Percentiles rank a stretch among this genome's conserved stretches.
Evolutionary conservation across 208 protist genomes (phyloP).

Genomic region (Phytomonas serpens): DNA sequence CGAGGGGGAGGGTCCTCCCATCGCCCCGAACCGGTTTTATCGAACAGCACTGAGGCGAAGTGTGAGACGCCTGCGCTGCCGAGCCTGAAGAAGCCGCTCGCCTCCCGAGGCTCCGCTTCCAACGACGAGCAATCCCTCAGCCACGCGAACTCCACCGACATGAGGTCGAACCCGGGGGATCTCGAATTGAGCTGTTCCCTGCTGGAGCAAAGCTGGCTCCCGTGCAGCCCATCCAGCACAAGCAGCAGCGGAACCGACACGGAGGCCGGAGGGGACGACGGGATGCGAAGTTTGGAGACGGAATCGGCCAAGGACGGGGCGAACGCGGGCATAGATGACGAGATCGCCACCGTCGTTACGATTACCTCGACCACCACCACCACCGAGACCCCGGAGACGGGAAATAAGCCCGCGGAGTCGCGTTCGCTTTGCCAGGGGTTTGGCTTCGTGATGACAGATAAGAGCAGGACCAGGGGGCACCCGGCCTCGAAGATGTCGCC

Average conservation of each 20-base stretch:
- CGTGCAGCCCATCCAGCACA: not conserved
- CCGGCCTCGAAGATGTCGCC: constrained; percentile 8
- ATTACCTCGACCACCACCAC: constrained; percentile 1
- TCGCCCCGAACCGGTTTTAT: not conserved
- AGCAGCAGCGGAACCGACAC: constrained; percentile 1
- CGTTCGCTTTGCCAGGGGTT: not conserved
- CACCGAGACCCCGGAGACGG: not conserved
- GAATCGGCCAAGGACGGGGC: not conserved
- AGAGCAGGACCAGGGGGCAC: constrained; percentile 10
- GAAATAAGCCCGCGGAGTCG: not conserved
- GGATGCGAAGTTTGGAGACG: not conserved
- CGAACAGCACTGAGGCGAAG: not conserved
- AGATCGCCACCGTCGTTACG: not conserved
- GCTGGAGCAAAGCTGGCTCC: not conserved
- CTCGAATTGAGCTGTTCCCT: not conserved
- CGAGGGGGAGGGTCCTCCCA: not conserved
- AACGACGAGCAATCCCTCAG: too few relatives aligned
- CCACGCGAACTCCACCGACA: not conserved
- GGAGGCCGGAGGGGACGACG: not conserved
- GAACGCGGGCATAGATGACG: constrained; percentile 3
- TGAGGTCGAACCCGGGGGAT: not conserved
- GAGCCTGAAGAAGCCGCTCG: not conserved
- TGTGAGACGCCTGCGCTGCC: not conserved
- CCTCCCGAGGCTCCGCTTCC: not conserved
- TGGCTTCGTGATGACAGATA: not conserved